A percentile compares a stretch with the other conserved stretches of the same genome.
Conservation (phyloP, 495 filamentous ascomycete species). For the Niebla homalea region DNA sequence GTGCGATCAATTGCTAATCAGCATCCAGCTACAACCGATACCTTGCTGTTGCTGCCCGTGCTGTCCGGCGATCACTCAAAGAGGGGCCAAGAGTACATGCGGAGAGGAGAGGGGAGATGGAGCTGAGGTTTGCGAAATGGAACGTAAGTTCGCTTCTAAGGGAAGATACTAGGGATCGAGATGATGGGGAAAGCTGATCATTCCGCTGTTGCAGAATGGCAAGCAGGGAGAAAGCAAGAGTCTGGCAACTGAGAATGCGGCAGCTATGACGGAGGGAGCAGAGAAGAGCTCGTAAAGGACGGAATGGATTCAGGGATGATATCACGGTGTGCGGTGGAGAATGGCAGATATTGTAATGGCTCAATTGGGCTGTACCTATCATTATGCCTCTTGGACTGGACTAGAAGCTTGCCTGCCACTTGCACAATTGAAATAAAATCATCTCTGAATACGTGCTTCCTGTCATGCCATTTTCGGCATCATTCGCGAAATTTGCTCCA, state of each 20-base stretch:
- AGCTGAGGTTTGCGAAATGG: slow-evolving; percentile 93
- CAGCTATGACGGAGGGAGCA: slow-evolving; percentile 39
- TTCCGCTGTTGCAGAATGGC: slow-evolving; percentile 54
- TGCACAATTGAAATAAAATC: no score
- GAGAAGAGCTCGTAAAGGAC: slow-evolving; percentile 1
- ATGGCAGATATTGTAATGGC: no score
- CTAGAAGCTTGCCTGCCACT: no score
- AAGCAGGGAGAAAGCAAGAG: slow-evolving; percentile 83
- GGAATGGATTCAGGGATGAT: no score
- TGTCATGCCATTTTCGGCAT: no score
- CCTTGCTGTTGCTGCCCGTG: slow-evolving; percentile 40
- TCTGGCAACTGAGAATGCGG: slow-evolving; percentile 59
- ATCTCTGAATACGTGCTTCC: no score
- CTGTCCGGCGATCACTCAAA: slow-evolving; percentile 77
- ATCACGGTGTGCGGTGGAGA: no score
- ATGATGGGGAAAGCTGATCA: slow-evolving; percentile 9
- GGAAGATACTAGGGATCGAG: background rate
- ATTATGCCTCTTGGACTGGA: no score
- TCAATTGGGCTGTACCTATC: no score
- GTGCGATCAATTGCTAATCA: slow-evolving; percentile 8
- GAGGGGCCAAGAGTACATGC: slow-evolving; percentile 74
- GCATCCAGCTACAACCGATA: slow-evolving; percentile 38
- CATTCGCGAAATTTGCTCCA: no score
- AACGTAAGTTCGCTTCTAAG: slow-evolving; percentile 53
- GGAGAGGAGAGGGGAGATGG: slow-evolving; percentile 81